Conservation (phyloP, 2,329 filamentous ascomycete species). For the Fusarium sp. region DNA sequence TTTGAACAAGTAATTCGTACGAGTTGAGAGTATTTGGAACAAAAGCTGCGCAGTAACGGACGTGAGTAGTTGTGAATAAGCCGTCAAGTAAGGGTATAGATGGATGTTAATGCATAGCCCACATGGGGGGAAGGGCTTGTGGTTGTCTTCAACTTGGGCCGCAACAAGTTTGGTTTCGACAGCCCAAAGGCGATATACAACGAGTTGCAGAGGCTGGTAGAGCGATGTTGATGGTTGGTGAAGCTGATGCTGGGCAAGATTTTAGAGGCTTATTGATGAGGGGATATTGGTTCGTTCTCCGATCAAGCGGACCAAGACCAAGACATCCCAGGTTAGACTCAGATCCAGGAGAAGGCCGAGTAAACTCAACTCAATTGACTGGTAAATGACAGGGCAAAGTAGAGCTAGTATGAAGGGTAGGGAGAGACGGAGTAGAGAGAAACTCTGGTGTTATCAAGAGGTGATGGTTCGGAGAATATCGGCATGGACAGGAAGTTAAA, state of each 20-base stretch:
- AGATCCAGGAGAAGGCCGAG: constrained; percentile 13
- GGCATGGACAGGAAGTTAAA: constrained; percentile 5
- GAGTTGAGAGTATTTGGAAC: not conserved
- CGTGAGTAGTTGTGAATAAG: constrained; percentile 4
- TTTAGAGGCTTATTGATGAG: constrained; percentile 24
- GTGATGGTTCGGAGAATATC: constrained; percentile 11
- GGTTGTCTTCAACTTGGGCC: not conserved
- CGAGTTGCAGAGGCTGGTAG: constrained; percentile 2
- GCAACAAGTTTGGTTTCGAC: not conserved
- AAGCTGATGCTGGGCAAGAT: constrained; percentile 15
- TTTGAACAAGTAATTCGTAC: not conserved
- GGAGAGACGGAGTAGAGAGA: not conserved
- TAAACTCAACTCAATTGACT: constrained; percentile 7
- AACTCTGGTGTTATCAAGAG: not conserved
- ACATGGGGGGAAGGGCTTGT: not conserved
- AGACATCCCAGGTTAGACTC: constrained; percentile 29
- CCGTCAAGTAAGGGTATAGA: not conserved
- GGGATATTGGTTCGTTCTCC: constrained; percentile 26
- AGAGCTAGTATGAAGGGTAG: not conserved
- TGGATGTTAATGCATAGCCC: constrained; percentile 11
- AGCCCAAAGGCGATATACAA: not conserved
- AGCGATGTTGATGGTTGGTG: not conserved
- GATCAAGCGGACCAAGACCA: constrained; percentile 25
- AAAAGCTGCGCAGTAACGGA: not conserved
- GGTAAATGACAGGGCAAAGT: not conserved